phyloP scores from a whole-genome alignment of 495 filamentous ascomycete genomes.

The Hyaloscypha hepaticicola region DNA sequence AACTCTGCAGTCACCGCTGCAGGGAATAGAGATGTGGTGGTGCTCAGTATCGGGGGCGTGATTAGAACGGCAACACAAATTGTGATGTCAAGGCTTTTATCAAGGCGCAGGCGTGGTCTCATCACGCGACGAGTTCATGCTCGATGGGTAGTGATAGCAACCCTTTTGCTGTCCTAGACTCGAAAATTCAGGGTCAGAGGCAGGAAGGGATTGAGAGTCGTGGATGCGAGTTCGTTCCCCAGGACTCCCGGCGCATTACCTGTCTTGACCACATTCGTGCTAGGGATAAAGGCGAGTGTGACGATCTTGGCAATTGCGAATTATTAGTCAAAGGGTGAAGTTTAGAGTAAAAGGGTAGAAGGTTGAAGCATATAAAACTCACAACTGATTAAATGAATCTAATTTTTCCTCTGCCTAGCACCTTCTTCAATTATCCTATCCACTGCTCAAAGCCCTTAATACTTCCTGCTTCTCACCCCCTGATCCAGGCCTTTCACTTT shows the following conservation, averaged over 20 bases:
- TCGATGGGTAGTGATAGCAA: conserved; percentile 57
- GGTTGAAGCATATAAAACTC: no score
- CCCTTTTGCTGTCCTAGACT: conserved; percentile 56
- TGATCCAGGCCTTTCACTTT: neutral
- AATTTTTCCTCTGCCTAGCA: neutral
- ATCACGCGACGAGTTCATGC: conserved; percentile 58
- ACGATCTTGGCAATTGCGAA: neutral
- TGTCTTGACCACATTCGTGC: conserved; percentile 52
- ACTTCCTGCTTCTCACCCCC: neutral
- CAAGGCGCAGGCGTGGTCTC: conserved; percentile 49
- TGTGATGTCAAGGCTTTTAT: conserved; percentile 2
- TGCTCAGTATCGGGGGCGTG: no score
- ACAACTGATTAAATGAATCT: no score
- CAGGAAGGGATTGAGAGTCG: conserved; percentile 54
- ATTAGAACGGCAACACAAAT: neutral
- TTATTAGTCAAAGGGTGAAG: neutral
- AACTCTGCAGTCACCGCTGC: neutral
- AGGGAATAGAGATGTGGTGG: no score
- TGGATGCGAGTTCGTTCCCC: conserved; percentile 60
- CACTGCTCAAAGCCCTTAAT: neutral
- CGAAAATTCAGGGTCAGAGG: conserved; percentile 56
- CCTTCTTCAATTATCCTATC: neutral
- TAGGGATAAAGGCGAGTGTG: conserved; percentile 55
- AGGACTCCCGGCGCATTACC: conserved; percentile 57
- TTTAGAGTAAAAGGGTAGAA: no score